Conservation (phyloP, 257 asterid genomes). For the Nicotiana paniculata region DNA sequence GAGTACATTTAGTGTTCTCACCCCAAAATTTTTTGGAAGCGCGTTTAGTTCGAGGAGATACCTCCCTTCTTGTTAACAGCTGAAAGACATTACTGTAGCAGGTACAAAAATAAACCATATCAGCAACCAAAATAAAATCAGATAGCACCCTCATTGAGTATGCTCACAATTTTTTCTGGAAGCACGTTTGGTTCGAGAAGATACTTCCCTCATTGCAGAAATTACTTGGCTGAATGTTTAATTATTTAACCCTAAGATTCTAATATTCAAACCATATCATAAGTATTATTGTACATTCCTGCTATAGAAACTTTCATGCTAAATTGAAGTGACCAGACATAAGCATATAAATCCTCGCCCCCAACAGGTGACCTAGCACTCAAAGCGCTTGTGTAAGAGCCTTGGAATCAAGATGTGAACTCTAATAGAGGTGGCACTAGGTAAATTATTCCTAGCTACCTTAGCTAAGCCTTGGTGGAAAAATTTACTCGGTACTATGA, state of each 20-base stretch:
- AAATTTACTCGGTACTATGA: too few species aligned
- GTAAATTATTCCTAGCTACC: too few species aligned
- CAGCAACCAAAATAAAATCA: background rate
- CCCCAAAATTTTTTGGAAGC: conserved; percentile 66
- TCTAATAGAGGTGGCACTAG: too few species aligned
- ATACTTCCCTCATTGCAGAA: background rate
- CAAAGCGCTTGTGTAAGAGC: too few species aligned
- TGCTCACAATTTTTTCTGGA: background rate
- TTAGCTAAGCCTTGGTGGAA: too few species aligned
- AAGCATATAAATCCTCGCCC: too few species aligned
- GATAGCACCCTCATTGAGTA: background rate
- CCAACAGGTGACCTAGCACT: too few species aligned
- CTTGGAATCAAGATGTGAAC: too few species aligned
- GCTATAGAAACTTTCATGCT: background rate
- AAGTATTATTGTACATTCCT: background rate
- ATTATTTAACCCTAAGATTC: background rate
- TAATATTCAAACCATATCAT: background rate
- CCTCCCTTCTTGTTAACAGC: conserved; percentile 80
- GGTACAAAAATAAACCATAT: conserved; percentile 22
- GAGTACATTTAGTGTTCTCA: conserved; percentile 36
- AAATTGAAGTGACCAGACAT: background rate
- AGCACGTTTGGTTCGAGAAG: too few species aligned
- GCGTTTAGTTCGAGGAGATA: conserved; percentile 67
- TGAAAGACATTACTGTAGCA: conserved; percentile 58
- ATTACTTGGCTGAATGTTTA: background rate